Base-by-base conservation (phyloP, 169 alveolate species). In the Plasmodium fragile region DNA sequence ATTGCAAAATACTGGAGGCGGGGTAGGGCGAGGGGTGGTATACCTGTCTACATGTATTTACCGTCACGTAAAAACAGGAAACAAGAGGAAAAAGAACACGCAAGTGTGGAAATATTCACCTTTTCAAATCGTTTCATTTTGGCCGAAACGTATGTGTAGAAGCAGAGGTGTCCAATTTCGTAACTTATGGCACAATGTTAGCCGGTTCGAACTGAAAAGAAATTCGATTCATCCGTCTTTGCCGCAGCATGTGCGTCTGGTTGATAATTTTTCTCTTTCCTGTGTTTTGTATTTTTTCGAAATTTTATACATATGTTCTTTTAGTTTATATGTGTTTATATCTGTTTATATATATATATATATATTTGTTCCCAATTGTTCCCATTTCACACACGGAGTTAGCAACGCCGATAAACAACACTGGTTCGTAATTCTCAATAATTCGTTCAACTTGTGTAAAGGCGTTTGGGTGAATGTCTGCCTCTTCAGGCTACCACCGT, bases 391-490 rank as follows among this genome's bases (percentile, higher is more conserved):
- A 65, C 36, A 65, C 75, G n/a, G 6, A 65, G 16, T 65, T 8
- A 2, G 36, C 36, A 28, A 65, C 30, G 36, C 75, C 5, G 13
- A 65, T 25, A 8, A 8, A 65, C 75, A 65, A 25, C 39, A 22
- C 41, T 65, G 75, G 30, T 65, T 16, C n/a, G 36, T 25, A 65
- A 65, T 65, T 65, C 75, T 1, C 16, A 28, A 6, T 65, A n/a
- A 65, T 25, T 65, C n/a, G 30, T 65, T 65, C 36, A n/a, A 16
- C 36, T 79, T 79, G 4, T 45, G 65, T n/a, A 73, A 18, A 34
- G 34, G 55, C 59, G 73, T 45, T 79, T 43, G 55, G 70, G 70
- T n/a, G 65, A 41, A 41, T 79, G 43, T 79, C 30, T 39, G 73
- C 25, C 32, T 18, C 30, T 79, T 79, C 45, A 79, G 70, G 11